Conservation (phyloP, 1,139 yeast species). For the Nakaseomyces nivariensis region DNA sequence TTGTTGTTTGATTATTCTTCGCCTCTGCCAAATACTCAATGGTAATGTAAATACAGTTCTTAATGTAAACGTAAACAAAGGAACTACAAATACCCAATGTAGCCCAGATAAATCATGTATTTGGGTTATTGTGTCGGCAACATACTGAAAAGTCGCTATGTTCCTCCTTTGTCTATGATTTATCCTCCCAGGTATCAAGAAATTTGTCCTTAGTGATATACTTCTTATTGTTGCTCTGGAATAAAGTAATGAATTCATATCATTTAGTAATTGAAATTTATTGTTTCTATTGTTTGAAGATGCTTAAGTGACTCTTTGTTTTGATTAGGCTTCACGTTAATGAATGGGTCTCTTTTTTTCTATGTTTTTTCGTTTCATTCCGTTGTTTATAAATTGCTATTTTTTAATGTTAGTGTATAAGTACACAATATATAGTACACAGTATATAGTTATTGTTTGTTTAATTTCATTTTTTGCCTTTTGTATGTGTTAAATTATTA, state of each 20-base stretch:
- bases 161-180: conserved; percentile 5
- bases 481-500: no score
- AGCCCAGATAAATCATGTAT: conserved; percentile 49
- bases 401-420: background rate
- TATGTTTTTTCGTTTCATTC: background rate
- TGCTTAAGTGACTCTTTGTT: no score
- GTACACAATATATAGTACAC: background rate
- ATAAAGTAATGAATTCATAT: background rate
- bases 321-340: no score
- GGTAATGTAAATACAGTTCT: conserved; percentile 68
- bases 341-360: background rate
- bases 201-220: background rate
- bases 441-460: background rate
- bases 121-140: conserved; percentile 22
- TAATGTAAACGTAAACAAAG: conserved; percentile 56
- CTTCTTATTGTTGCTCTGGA: background rate
- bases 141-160: conserved; percentile 14
- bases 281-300: background rate
- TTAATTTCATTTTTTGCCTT: background rate
- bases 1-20: conserved; percentile 60
- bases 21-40: conserved; percentile 61
- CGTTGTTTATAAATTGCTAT: background rate
- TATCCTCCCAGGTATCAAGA: background rate
- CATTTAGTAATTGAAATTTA: background rate
- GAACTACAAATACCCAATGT: conserved; percentile 81